Evolutionary conservation across 352 stramenopile species (phyloP), one percentile per base, ranked within the genome.

Genomic region (Pythium dissimile): DNA sequence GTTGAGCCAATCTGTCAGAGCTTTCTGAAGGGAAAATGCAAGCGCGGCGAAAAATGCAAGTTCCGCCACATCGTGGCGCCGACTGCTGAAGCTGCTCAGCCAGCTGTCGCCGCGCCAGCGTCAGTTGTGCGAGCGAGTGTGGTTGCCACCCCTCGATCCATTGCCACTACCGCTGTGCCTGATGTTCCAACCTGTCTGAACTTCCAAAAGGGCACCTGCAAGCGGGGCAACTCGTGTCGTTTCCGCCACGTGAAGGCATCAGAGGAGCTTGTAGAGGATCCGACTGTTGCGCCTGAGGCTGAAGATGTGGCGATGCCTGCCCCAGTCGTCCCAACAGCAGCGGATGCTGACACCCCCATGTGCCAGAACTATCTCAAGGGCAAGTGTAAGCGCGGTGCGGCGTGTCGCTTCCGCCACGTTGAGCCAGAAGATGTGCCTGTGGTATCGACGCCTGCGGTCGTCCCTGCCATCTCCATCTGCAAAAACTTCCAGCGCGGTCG

Each of bases 21-120:
- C 27, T 77, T 64, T 31, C 49, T 72, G 18, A 68, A 74, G 32
- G 66, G 69, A n/a, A 77, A 77, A 35, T 77, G 69, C 57, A 77
- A 77, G 50, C 69, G 69, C 7, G 69, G 69, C 32, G 59, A 64
- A 6, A 49, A 58, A 30, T 77, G 50, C 50, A 58, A 58, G 27
- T 58, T 42, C 28, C 50, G 50, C 9, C 50, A 58, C 8, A 41
- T 1, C 44, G 16, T 16, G 10, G 15, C 12, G 27, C 7, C 27
- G 44, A 37, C 27, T n/a, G 12, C n/a, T 10, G 34, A 9, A 11
- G 13, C 8, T 34, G 32, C 20, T 9, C 13, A 13, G 5, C 26
- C 39, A 26, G 11, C 4, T 28, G 8, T 46, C n/a, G 4, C 18
- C 8, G 5, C n/a, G n/a, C n/a, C n/a, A n/a, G n/a, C n/a, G n/a